Percentiles rank a stretch among this genome's conserved stretches.
These are phyloP conservation scores for Entophlyctis helioformis DNA, from an alignment of 192 early-diverging fungal species.

Conservation along the genomic window DNA sequence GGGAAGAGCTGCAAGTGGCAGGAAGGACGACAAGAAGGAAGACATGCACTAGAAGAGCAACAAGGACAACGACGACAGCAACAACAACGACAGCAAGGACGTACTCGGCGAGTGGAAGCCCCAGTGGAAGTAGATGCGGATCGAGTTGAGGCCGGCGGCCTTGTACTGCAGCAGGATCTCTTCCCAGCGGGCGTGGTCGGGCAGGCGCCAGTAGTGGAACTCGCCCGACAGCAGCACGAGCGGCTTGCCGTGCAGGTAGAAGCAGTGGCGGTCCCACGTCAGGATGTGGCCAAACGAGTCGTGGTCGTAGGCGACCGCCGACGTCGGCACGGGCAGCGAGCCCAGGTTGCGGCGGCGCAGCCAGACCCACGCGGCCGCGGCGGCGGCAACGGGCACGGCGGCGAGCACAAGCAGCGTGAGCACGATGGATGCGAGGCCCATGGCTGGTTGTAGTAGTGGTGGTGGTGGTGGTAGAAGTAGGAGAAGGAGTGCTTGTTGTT, in stretches of 20 bases:
- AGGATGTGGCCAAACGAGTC: conserved; percentile 24
- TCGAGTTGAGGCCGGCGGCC: conserved; percentile 59
- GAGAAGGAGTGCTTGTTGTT: no score
- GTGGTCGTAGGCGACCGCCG: conserved; percentile 8
- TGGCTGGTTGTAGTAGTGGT: no score
- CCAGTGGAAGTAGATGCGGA: conserved; percentile 88
- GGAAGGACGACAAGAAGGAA: no score
- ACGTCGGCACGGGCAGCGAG: conserved; percentile 3
- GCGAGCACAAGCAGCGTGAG: background rate
- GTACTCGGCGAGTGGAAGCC: no score
- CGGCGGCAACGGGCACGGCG: background rate
- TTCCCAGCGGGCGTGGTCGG: conserved; percentile 51
- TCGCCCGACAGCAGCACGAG: conserved; percentile 60
- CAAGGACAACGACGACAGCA: no score
- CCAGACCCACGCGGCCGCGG: no score
- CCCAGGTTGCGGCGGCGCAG: background rate
- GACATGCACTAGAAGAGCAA: no score
- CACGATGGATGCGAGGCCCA: no score
- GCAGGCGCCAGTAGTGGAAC: conserved; percentile 83
- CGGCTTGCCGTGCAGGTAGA: conserved; percentile 56
- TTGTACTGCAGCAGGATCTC: conserved; percentile 59
- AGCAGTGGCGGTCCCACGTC: conserved; percentile 57
- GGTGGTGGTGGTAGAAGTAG: no score
- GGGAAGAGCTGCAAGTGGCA: background rate
- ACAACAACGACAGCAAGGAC: no score